Base-by-base conservation (phyloP, 495 filamentous ascomycete genomes). In the Aspergillus heteromorphus region DNA sequence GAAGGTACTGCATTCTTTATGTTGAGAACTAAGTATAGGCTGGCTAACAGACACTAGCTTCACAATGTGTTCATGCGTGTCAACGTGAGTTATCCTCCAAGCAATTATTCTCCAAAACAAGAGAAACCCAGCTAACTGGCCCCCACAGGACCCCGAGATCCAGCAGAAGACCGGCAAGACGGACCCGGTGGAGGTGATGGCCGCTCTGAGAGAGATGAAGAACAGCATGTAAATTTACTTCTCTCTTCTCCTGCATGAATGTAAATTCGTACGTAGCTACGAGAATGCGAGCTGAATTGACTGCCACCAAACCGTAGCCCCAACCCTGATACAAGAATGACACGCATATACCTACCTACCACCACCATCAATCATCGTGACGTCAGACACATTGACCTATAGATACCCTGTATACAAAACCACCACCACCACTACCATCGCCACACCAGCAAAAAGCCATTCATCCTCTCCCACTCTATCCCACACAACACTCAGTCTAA, bases 41-140 rank as follows among this genome's bases (percentile, higher is more conserved):
- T 42, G 14, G n/a, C n/a, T n/a, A n/a, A n/a, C n/a, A n/a, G n/a
- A n/a, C n/a, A n/a, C n/a, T 53, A 95, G 92, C 71, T 90, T 67
- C 92, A 97, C 67, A 98, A 98, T 66, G 91, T 97, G 2, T 98
- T 98, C 62, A 97, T 98, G 93, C 80, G 84, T 53, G 80, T 93
- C 51, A 77, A 89, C 65, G 90, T 91, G 73, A 78, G 84, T 76
- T 21, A 6, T 13, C 16, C 17, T 31, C n/a, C n/a, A n/a, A n/a
- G n/a, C n/a, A n/a, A n/a, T n/a, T n/a, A n/a, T n/a, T n/a, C n/a
- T n/a, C n/a, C n/a, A n/a, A n/a, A n/a, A n/a, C n/a, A n/a, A n/a
- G n/a, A n/a, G n/a, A n/a, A n/a, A n/a, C n/a, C n/a, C n/a, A n/a
- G 31, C 49, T 49, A 40, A 42, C 17, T 40, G 14, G 41, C 34